phyloP scores from a whole-genome alignment of 2,329 filamentous ascomycete species.

The Rhynchosporium secalis region DNA sequence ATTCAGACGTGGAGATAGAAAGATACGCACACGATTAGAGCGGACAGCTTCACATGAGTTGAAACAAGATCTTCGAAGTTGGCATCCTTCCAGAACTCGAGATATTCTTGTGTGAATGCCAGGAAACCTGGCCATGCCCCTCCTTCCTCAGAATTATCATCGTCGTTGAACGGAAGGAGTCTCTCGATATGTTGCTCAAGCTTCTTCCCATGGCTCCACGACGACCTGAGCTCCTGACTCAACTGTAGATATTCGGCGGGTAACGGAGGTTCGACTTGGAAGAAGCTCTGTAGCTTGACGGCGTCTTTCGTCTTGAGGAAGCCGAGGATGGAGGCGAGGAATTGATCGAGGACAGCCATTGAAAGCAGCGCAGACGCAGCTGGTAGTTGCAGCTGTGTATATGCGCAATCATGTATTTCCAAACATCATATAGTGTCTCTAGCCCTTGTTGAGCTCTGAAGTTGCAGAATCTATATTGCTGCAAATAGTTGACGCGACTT shows the following conservation, averaged over 20 bases:
- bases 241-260: slow-evolving; percentile 67
- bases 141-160: slow-evolving; percentile 62
- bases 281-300: slow-evolving; percentile 63
- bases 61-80: slow-evolving; percentile 72
- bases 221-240: slow-evolving; percentile 62
- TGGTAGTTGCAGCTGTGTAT: not conserved
- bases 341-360: slow-evolving; percentile 67
- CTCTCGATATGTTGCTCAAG: slow-evolving; percentile 65
- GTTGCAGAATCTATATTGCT: not conserved
- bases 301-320: slow-evolving; percentile 66
- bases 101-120: slow-evolving; percentile 77
- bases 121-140: slow-evolving; percentile 75
- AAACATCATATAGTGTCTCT: not conserved
- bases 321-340: slow-evolving; percentile 63
- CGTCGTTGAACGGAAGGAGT: slow-evolving; percentile 63
- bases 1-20: not conserved
- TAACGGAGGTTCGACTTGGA: slow-evolving; percentile 73
- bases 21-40: slow-evolving; percentile 67
- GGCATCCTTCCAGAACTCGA: slow-evolving; percentile 78
- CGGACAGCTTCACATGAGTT: slow-evolving; percentile 73
- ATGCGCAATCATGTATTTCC: not conserved
- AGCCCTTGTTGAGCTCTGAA: not conserved
- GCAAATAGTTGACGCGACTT: not conserved
- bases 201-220: slow-evolving; percentile 52
- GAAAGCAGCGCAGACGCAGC: not conserved